Base-by-base conservation (phyloP, 257 asterid species). In the Solanum virginianum region DNA sequence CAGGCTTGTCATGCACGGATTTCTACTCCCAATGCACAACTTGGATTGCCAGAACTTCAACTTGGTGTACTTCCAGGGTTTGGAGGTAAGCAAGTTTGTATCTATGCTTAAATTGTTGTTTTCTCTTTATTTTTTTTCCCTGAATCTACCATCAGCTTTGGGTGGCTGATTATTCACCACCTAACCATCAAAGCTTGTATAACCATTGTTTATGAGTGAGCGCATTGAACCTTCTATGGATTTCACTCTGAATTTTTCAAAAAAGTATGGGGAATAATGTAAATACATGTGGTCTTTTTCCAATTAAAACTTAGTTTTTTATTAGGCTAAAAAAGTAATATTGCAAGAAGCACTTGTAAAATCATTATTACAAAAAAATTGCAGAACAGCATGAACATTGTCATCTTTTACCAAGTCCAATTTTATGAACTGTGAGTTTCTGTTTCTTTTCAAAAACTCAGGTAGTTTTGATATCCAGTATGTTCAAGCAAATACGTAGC, bases 1-100 rank as follows among this genome's bases (percentile, higher is more conserved):
- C 91, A 97, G 99, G 99, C 94, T 55, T 97, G 99, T 88, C 99
- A 97, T 92, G 99, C 99, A 18, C 99, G 99, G 53, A 86, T 97
- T 87, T 91, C 98, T 85, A 93, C 99, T 41, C 91, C 98, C n/a
- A 87, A 86, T 89, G 98, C 99, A 80, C 99, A 93, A 88, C 87
- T 97, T 86, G 99, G 99, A 63, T 92, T 97, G 84, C 99, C 99
- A n/a, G 99, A 97, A 87, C 92, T 97, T 89, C 99, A 94, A 91
- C 98, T 97, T 68, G 99, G 99, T 26, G 86, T 97, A 87, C 92
- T 95, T 87, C 99, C 99, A 70, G 99, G 99, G 59, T 97, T 97
- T 89, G 99, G 99, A 93, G 99, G 99, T 96, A 88, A 17, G 41
- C 47, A 65, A 14, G 17, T 84, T 75, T 75, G 59, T 22, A 24